These are phyloP conservation scores for Rosa chinensis DNA, from an alignment of 306 rosid species.

Conservation along the genomic window DNA sequence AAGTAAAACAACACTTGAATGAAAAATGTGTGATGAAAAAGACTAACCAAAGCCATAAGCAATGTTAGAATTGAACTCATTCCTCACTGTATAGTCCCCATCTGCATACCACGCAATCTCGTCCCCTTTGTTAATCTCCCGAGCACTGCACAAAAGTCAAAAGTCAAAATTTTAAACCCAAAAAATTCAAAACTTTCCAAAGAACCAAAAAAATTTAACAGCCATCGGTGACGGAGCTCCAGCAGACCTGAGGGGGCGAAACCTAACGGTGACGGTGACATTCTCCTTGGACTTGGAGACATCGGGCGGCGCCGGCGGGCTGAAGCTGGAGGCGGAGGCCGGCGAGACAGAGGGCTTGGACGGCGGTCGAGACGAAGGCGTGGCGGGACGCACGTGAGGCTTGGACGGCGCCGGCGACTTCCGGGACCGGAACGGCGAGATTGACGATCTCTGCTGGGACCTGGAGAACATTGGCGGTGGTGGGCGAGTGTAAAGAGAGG, in stretches of 20 bases:
- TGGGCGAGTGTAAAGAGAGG: slow-evolving; percentile 21
- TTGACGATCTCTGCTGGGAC: slow-evolving; percentile 45
- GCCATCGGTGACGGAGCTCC: background rate
- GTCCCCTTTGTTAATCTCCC: slow-evolving; percentile 82
- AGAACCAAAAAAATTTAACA: background rate
- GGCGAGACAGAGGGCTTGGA: slow-evolving; percentile 49
- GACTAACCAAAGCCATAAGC: slow-evolving; percentile 75
- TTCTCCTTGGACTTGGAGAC: slow-evolving; percentile 73
- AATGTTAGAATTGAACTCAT: slow-evolving; percentile 60
- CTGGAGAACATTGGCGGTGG: slow-evolving; percentile 45
- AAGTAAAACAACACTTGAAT: background rate
- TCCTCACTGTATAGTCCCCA: slow-evolving; percentile 68
- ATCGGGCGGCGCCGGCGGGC: slow-evolving; percentile 40
- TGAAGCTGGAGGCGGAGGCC: slow-evolving; percentile 25
- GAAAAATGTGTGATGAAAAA: background rate
- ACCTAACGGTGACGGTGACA: slow-evolving; percentile 82
- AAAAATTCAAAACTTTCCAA: background rate
- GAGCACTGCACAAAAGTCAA: slow-evolving; percentile 43
- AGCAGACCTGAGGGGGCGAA: slow-evolving; percentile 62
- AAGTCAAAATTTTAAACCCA: background rate
- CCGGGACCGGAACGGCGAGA: slow-evolving; percentile 64
- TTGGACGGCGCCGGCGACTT: slow-evolving; percentile 46
- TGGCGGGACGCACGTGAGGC: slow-evolving; percentile 46
- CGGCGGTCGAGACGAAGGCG: slow-evolving; percentile 53
- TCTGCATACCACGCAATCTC: slow-evolving; percentile 92